Base-by-base conservation (phyloP, 2,329 filamentous ascomycete species). In the Camptophora hylomeconis region DNA sequence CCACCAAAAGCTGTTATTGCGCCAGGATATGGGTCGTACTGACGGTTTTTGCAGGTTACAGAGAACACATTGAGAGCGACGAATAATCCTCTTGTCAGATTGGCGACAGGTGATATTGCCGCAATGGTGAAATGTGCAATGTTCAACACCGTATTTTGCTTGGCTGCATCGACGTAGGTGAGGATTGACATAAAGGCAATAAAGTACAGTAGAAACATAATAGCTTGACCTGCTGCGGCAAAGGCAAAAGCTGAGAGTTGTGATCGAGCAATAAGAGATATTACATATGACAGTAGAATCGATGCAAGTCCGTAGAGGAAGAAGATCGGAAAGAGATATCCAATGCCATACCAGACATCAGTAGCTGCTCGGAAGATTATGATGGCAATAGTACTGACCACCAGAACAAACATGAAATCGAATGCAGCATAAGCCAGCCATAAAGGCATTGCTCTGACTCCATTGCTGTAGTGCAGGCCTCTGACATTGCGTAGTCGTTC, bases 391-490 rank as follows among this genome's bases (percentile, higher is more conserved):
- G 73, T 72, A 12, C 75, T 74, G 15, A 74, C 69, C 3, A 71
- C 44, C 9, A 92, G 48, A 1, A 83, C 75, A 32, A 92, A 73
- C 23, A 69, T 49, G 39, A 86, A 83, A 55, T 94, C 86, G 46
- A 93, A 92, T 0, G 63, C 47, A 1, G 79, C 63, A 47, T 94
- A 92, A 2, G 86, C 81, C 4, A 81, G 54, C 86, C 87, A 94
- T 2, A 94, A 61, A 1, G 84, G 82, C 6, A 80, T 61, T 1
- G 80, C 76, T 8, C 80, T 67, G 16, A 93, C 83, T 25, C 86
- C 86, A 47, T 93, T 94, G 30, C 81, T 92, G 54, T 92, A 94
- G 52, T 94, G 78, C 17, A 94, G 61, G 10, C 80, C 79, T 28
- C 86, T 72, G 14, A 94, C 81, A 39, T 83, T 79, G 27, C 74